A percentile compares a stretch with the other conserved stretches of the same genome.
phyloP scores from a whole-genome alignment of 495 filamentous ascomycete species.

The Copromyces sp. region DNA sequence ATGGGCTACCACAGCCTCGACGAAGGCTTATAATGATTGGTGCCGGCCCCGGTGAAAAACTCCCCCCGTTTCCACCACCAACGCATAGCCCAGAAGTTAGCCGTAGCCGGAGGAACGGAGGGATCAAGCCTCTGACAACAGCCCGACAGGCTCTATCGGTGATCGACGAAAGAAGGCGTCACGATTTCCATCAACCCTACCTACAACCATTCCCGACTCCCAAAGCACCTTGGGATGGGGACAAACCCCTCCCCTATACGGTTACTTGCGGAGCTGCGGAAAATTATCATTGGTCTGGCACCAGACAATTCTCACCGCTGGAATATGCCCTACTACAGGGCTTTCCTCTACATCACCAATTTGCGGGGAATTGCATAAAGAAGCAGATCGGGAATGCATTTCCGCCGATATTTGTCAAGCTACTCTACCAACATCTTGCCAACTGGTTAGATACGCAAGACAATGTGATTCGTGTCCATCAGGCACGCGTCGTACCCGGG shows the following conservation, averaged over 20 bases:
- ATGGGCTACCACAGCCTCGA: conserved; percentile 32
- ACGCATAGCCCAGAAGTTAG: conserved; percentile 43
- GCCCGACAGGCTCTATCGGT: conserved; percentile 16
- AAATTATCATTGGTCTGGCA: conserved; percentile 60
- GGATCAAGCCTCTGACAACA: conserved; percentile 21
- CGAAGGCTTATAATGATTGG: conserved; percentile 66
- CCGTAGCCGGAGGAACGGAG: conserved; percentile 29
- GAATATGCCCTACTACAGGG: conserved; percentile 71
- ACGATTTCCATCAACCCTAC: conserved; percentile 18
- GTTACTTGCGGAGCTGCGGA: conserved; percentile 64
- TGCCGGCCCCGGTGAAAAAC: conserved; percentile 62
- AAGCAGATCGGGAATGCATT: conserved; percentile 87
- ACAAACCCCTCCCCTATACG: conserved; percentile 36
- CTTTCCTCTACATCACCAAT: conserved; percentile 58
- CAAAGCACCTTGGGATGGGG: conserved; percentile 28
- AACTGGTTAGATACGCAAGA: conserved; percentile 50
- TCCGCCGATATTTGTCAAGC: conserved; percentile 52
- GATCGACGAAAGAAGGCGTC: conserved; percentile 28
- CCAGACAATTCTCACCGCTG: conserved; percentile 53
- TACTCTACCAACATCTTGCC: conserved; percentile 49
- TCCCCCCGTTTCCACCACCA: conserved; percentile 57
- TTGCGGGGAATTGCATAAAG: conserved; percentile 38
- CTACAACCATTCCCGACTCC: conserved; percentile 16
- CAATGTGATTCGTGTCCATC: conserved; percentile 10
- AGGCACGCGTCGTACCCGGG: background rate